Conservation (phyloP, 78 protist genomes). For the Mantamonas sphyraenae region DNA sequence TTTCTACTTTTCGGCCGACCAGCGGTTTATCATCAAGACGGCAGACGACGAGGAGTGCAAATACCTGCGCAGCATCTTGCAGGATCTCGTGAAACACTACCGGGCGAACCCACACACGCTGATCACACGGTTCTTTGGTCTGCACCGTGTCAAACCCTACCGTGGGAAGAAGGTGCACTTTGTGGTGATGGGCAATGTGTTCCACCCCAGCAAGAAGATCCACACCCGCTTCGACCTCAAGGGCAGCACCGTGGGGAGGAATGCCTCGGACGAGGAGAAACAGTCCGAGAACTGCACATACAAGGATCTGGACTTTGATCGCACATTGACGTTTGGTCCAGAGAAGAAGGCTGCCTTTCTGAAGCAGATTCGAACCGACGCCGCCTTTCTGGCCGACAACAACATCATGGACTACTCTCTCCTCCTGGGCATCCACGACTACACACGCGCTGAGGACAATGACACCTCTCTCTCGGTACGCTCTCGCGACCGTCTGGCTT, state of each 20-base stretch:
- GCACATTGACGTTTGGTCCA: conserved; percentile 11
- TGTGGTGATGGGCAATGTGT: conserved; percentile 57
- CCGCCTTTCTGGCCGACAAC: conserved; percentile 5
- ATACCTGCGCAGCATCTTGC: conserved; percentile 24
- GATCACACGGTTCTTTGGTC: conserved; percentile 44
- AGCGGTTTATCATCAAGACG: conserved; percentile 36
- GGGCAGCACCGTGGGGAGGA: conserved; percentile 36
- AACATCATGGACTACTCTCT: conserved; percentile 67
- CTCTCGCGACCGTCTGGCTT: background rate
- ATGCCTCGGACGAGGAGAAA: background rate
- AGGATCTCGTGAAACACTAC: conserved; percentile 29
- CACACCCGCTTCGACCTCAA: conserved; percentile 56
- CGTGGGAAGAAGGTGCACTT: conserved; percentile 7
- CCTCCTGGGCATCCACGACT: conserved; percentile 47
- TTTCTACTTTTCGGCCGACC: conserved; percentile 33
- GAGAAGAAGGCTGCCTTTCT: conserved; percentile 5
- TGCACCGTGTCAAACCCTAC: conserved; percentile 15
- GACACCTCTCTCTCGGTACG: background rate
- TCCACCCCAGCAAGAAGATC: conserved; percentile 27
- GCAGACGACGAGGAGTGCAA: conserved; percentile 18
- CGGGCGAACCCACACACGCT: conserved; percentile 37
- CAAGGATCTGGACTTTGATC: conserved; percentile 30
- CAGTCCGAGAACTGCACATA: background rate
- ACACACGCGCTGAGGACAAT: background rate
- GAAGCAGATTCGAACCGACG: conserved; percentile 34